Evolutionary conservation across 129 eudicot species (phyloP).

Genomic region (Deinandra increscens): DNA sequence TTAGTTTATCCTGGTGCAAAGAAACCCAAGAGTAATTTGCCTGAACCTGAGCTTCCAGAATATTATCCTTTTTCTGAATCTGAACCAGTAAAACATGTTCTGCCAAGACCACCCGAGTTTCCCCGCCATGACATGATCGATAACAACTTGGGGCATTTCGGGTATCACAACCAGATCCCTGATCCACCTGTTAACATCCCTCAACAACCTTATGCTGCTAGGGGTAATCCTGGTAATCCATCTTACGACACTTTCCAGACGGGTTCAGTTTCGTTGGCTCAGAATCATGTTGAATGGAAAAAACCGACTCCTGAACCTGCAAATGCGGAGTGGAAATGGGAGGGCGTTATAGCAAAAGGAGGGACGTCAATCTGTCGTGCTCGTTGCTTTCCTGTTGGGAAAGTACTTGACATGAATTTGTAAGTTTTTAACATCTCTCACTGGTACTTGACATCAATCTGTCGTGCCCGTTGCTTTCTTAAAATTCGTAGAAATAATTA

Average conservation of each 20-base stretch:
- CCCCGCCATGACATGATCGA: conserved; percentile 38
- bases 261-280: conserved; percentile 39
- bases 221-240: conserved; percentile 43
- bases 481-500: no score
- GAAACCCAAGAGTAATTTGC: conserved; percentile 52
- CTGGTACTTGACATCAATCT: neutral
- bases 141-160: conserved; percentile 43
- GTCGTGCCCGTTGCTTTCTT: no score
- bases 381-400: conserved; percentile 95
- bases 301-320: conserved; percentile 57
- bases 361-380: conserved; percentile 92
- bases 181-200: conserved; percentile 43
- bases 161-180: conserved; percentile 43
- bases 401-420: conserved; percentile 70
- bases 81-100: conserved; percentile 50
- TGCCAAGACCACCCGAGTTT: conserved; percentile 39
- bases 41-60: conserved; percentile 79
- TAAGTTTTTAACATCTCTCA: conserved; percentile 46
- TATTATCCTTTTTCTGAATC: conserved; percentile 64
- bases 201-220: conserved; percentile 49
- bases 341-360: conserved; percentile 88
- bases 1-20: conserved; percentile 58
- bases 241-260: conserved; percentile 45
- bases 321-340: conserved; percentile 86
- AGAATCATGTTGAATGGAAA: conserved; percentile 49